A percentile compares a stretch with the other conserved stretches of the same genome.
Evolutionary conservation across 768 basidiomycete genomes (phyloP).

Genomic region (Kwoniella europaea): DNA sequence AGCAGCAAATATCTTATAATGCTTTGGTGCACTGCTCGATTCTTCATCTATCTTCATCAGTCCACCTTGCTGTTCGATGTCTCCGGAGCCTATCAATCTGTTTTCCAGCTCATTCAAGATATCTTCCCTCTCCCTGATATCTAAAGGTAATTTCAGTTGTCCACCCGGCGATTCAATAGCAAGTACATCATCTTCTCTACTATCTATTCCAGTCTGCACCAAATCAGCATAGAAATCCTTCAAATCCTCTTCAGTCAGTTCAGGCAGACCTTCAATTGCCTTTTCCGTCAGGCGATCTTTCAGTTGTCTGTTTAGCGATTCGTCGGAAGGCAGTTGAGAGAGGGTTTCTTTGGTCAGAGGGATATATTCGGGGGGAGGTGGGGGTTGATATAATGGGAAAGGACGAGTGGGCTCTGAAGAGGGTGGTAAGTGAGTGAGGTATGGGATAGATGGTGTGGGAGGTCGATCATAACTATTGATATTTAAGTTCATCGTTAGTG

Average conservation of each 20-base stretch:
- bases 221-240: slow-evolving; percentile 28
- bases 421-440: slow-evolving; percentile 15
- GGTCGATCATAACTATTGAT: slow-evolving; percentile 2
- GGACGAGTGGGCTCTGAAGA: not conserved
- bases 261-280: slow-evolving; percentile 14
- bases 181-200: not conserved
- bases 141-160: slow-evolving; percentile 14
- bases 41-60: not conserved
- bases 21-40: not conserved
- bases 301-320: slow-evolving; percentile 1
- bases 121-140: slow-evolving; percentile 13
- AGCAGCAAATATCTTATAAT: slow-evolving; percentile 1
- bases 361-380: slow-evolving; percentile 9
- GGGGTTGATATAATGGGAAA: slow-evolving; percentile 21
- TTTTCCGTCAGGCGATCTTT: slow-evolving; percentile 23
- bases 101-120: slow-evolving; percentile 13
- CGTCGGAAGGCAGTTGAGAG: slow-evolving; percentile 7
- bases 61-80: not conserved
- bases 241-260: slow-evolving; percentile 27
- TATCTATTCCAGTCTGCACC: slow-evolving; percentile 17
- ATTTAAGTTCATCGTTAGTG: too few species aligned
- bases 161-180: slow-evolving; percentile 11
- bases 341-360: slow-evolving; percentile 22
- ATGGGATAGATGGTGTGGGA: not conserved
- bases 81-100: slow-evolving; percentile 8